Base-by-base conservation (phyloP, 1,284 basidiomycete species). In the Malassezia slooffiae region DNA sequence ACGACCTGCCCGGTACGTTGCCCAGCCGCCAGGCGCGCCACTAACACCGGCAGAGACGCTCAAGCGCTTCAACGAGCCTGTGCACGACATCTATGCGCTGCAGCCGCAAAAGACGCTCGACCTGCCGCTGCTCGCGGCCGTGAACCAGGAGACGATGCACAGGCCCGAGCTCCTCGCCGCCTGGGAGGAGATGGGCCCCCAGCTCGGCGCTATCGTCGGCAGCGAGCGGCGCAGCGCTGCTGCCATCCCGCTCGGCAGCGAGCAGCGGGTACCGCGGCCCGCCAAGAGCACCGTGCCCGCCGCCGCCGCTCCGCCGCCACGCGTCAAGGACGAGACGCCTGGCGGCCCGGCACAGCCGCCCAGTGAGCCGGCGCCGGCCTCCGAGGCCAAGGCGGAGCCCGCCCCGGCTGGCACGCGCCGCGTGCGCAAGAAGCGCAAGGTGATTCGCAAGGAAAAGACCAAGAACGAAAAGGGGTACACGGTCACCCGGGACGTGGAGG, bases 381-480 rank as follows among this genome's bases (percentile, higher is more conserved):
- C 33, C 22, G 43, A 44, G 31, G 9, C 40, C 45, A 20, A 41
- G 34, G n/a, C 9, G 12, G 40, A 34, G 38, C 34, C 22, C 34
- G 16, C 28, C 37, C n/a, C 11, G 23, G 4, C 4, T 22, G 4
- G 36, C 40, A 16, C 39, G 32, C 21, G 23, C 36, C 31, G 27
- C 28, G 17, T 34, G 37, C 17, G 43, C 37, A 4, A 32, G 36
- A 2, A 26, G 41, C 54, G 62, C 46, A 62, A 57, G 42, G 54
- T 62, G 41, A 36, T 58, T 35, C 58, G 54, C 29, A 60, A 57
- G 42, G 41, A 60, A 19, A 52, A 52, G 21, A 45, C 28, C 30
- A 63, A 58, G 38, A 56, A 66, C 46, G 61, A 62, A 28, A 58
- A 55, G 20, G 62, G 62, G 5, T 66, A 66, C 34, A 58, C 51